These are phyloP conservation scores for Omphalea diandra DNA, from an alignment of 441 rosid species.

Conservation along the genomic window DNA sequence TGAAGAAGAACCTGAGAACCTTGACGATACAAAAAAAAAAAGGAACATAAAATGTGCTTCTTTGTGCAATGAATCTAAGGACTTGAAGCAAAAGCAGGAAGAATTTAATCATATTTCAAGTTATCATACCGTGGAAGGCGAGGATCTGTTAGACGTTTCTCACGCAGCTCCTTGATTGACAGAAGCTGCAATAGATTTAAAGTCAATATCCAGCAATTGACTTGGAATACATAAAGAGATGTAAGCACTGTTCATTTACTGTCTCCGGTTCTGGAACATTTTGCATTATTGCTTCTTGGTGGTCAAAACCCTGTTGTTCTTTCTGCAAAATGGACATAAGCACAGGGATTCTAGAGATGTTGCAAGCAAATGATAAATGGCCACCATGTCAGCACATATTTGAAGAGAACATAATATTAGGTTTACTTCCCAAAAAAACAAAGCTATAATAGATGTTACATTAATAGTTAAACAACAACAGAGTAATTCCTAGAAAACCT, in stretches of 20 bases:
- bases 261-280: constrained; percentile 71
- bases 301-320: constrained; percentile 74
- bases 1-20: too few species aligned
- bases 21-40: not conserved
- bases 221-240: constrained; percentile 6
- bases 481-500: not conserved
- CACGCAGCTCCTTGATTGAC: constrained; percentile 78
- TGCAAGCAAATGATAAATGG: constrained; percentile 7
- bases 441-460: not conserved
- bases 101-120: constrained; percentile 1
- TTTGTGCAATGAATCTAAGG: too few species aligned
- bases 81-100: not conserved
- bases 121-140: constrained; percentile 66
- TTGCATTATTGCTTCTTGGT: constrained; percentile 70
- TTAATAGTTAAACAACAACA: not conserved
- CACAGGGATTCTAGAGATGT: constrained; percentile 13
- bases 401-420: not conserved
- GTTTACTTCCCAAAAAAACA: not conserved
- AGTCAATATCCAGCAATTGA: constrained; percentile 27
- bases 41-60: not conserved
- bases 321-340: constrained; percentile 44
- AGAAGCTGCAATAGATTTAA: constrained; percentile 64
- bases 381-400: not conserved
- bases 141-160: constrained; percentile 79
- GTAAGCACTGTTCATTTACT: constrained; percentile 38